Evolutionary conservation across 164 flowering plant genomes (phyloP).

Genomic region (Macadamia integrifolia): DNA sequence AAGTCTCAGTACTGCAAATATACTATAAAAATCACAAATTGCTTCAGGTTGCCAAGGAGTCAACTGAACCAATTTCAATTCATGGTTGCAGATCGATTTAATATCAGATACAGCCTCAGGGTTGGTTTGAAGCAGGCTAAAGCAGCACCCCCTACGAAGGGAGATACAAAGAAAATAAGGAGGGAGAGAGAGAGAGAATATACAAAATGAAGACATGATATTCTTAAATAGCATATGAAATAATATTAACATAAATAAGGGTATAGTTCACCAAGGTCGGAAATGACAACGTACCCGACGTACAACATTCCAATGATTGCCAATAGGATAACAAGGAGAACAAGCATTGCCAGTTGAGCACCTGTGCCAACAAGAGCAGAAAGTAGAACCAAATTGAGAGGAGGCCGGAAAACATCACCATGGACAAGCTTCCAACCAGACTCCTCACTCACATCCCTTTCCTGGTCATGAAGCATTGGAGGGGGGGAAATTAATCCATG

Average conservation of each 20-base stretch:
- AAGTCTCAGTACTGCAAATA: too few relatives aligned
- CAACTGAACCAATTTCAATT: too few relatives aligned
- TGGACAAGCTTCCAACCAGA: conserved; percentile 99
- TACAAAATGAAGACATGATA: neutral
- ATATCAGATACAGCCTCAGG: too few relatives aligned
- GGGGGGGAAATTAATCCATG: neutral
- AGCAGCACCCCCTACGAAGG: too few relatives aligned
- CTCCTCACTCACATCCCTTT: conserved; percentile 97
- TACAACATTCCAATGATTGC: conserved; percentile 92
- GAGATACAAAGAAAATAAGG: too few relatives aligned
- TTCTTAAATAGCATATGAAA: neutral
- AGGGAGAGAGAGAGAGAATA: neutral
- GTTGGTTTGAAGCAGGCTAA: too few relatives aligned
- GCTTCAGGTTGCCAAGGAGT: too few relatives aligned
- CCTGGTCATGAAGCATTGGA: conserved; percentile 36
- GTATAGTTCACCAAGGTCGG: too few relatives aligned
- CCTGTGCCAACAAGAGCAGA: conserved; percentile 99
- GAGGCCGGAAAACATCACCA: conserved; percentile 96
- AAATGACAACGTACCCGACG: conserved; percentile 69
- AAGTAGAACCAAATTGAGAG: conserved; percentile 64
- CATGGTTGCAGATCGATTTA: too few relatives aligned
- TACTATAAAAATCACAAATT: too few relatives aligned
- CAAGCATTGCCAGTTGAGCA: conserved; percentile 88
- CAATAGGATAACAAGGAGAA: conserved; percentile 85
- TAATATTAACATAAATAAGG: too few relatives aligned